Evolutionary conservation across 805 yeast species (phyloP).

Genomic region (Huiozyma sinensis): DNA sequence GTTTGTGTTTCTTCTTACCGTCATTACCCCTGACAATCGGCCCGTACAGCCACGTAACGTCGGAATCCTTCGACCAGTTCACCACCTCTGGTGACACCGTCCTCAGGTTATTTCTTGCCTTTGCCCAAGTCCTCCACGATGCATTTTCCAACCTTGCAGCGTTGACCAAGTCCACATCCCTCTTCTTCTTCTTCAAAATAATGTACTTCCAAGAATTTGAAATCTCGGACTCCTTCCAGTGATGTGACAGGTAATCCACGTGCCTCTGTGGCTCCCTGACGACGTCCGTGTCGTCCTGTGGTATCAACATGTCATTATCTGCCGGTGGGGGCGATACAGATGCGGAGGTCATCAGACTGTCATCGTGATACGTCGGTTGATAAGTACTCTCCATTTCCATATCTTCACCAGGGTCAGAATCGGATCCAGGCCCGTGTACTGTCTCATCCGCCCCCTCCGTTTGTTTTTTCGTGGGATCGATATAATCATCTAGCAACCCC

Average conservation of each 20-base stretch:
- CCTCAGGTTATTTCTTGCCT: slow-evolving; percentile 61
- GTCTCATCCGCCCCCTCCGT: slow-evolving; percentile 13
- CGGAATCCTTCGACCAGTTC: slow-evolving; percentile 95
- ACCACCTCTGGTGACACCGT: slow-evolving; percentile 87
- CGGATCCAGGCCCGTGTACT: not conserved
- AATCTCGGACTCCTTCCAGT: slow-evolving; percentile 92
- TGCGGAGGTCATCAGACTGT: slow-evolving; percentile 8
- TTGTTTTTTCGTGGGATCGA: slow-evolving; percentile 36
- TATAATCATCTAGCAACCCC: slow-evolving; percentile 67
- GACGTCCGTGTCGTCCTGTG: slow-evolving; percentile 81
- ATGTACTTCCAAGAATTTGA: slow-evolving; percentile 94
- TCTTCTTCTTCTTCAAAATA: slow-evolving; percentile 55
- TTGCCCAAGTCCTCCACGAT: slow-evolving; percentile 97
- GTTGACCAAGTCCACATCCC: slow-evolving; percentile 56
- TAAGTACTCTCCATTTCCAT: slow-evolving; percentile 8
- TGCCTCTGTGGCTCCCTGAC: slow-evolving; percentile 75
- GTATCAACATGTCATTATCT: slow-evolving; percentile 26
- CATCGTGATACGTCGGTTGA: slow-evolving; percentile 5
- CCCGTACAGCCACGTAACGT: slow-evolving; percentile 97
- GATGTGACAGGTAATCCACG: slow-evolving; percentile 89
- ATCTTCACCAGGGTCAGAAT: not conserved
- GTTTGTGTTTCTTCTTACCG: slow-evolving; percentile 1
- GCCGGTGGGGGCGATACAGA: slow-evolving; percentile 31
- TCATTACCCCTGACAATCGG: slow-evolving; percentile 37
- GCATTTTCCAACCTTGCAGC: slow-evolving; percentile 79